Conservation (phyloP, 176 grass and related monocot genomes). For the Saccharum spontaneum region DNA sequence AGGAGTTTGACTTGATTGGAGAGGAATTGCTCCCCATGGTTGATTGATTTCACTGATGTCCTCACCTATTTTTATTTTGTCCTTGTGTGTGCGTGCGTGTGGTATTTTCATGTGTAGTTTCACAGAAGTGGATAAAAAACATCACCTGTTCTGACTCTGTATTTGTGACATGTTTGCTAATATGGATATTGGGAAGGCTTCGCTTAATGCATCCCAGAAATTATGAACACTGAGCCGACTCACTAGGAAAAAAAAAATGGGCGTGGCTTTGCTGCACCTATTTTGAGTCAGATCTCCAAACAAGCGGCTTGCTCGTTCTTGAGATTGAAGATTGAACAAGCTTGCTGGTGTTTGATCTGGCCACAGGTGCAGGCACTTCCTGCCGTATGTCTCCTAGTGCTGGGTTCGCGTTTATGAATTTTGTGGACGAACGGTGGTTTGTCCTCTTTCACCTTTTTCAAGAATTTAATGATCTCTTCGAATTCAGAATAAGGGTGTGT, state of each 20-base stretch:
- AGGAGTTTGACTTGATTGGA: conserved; percentile 42
- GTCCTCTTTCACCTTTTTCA: neutral
- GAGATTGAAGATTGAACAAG: conserved; percentile 4
- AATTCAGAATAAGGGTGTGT: too few relatives aligned
- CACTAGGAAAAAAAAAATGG: neutral
- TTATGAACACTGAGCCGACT: neutral
- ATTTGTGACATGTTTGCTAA: neutral
- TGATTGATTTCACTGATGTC: conserved; percentile 30
- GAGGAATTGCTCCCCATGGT: conserved; percentile 30
- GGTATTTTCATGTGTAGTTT: conserved; percentile 26
- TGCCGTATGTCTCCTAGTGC: neutral
- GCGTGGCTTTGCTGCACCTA: neutral
- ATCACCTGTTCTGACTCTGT: conserved; percentile 28
- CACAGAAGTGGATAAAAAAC: conserved; percentile 18
- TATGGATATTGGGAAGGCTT: neutral
- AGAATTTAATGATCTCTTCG: neutral
- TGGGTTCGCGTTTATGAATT: neutral
- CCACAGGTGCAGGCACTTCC: neutral
- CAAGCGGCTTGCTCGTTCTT: neutral
- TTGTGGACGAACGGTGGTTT: neutral
- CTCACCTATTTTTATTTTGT: conserved; percentile 17
- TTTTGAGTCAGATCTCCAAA: neutral
- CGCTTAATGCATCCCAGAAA: neutral
- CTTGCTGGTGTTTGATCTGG: neutral
- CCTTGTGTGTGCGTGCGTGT: neutral